Evolutionary conservation across 495 filamentous ascomycete species (phyloP), one percentile per base, ranked within the genome.

Genomic region (Aspergillus campestris): DNA sequence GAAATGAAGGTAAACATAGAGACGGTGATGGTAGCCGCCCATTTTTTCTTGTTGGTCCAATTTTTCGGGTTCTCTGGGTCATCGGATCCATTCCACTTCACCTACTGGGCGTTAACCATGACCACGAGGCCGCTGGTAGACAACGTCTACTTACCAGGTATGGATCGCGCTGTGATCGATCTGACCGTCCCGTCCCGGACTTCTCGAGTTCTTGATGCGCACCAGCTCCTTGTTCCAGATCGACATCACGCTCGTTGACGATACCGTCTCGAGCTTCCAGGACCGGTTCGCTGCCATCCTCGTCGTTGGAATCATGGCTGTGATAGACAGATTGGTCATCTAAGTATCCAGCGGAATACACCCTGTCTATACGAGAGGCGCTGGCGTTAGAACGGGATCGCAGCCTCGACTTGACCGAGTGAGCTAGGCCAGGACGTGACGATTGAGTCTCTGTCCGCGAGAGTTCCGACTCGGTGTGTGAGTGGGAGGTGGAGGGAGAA

Each of bases 1-100:
- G 85, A 86, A 44, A 91, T 83, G 48, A 90, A 79, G 0, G 82
- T 87, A 58, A 81, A 84, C 12, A 67, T 66, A 0, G 80, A 80
- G 15, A 77, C 72, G 13, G 74, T 67, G 27, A 74, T 49, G 0
- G 78, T 80, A 2, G 77, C 77, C 0, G 70, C 64, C 84, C 84
- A 89, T 63, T 84, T 84, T 40, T 70, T 67, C 11, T 48, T 56
- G 5, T 50, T 59, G 0, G 69, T 46, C 81, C 80, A 84, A 47
- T 83, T 79, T 45, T 75, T 73, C 0, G 81, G 81, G 37, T 82
- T 80, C 9, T 71, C 68, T 0, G 70, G 67, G 47, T 84, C 80
- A 30, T 75, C 66, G 5, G 75, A 70, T 0, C 77, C 70, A 24
- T 74, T 62, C 77, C 75, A 83, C 4, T 70, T 72, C 4, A 76